These are phyloP conservation scores for Naganishia albida DNA, from an alignment of 1,284 basidiomycete species.

Conservation along the genomic window DNA sequence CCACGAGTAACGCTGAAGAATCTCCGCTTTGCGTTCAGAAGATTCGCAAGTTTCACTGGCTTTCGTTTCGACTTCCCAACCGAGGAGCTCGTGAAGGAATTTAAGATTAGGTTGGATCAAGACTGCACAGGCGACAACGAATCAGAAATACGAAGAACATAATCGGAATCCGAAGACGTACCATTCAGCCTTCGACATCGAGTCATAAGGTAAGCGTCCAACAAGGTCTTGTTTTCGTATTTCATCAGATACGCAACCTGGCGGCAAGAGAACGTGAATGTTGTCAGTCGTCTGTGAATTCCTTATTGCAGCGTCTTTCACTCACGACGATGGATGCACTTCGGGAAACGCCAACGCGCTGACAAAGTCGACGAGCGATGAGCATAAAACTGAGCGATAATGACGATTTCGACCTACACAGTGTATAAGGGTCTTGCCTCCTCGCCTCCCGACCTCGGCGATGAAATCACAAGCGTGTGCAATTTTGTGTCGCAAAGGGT, in stretches of 20 bases:
- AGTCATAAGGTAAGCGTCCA: conserved; percentile 78
- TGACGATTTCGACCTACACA: conserved; percentile 57
- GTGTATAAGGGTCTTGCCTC: conserved; percentile 90
- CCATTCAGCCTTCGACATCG: conserved; percentile 51
- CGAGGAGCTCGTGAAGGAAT: conserved; percentile 86
- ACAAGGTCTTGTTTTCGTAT: conserved; percentile 79
- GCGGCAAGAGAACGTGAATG: not conserved
- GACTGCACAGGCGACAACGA: conserved; percentile 53
- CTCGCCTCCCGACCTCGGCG: conserved; percentile 74
- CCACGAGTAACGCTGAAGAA: conserved; percentile 46
- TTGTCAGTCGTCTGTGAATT: not conserved
- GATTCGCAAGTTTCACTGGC: not conserved
- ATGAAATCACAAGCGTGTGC: conserved; percentile 90
- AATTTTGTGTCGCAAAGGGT: conserved; percentile 66
- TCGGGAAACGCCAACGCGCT: conserved; percentile 85
- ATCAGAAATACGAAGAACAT: not conserved
- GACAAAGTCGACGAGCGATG: not conserved
- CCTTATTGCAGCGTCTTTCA: conserved; percentile 39
- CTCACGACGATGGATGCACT: conserved; percentile 86
- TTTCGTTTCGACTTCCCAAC: conserved; percentile 75
- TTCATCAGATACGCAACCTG: conserved; percentile 96
- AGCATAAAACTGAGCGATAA: not conserved
- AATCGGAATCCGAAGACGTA: conserved; percentile 24
- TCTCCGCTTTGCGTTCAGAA: conserved; percentile 27
- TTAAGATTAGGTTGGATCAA: conserved; percentile 93